These are phyloP conservation scores for Penicillium cataractarum DNA, from an alignment of 495 filamentous ascomycete genomes.

Conservation along the genomic window DNA sequence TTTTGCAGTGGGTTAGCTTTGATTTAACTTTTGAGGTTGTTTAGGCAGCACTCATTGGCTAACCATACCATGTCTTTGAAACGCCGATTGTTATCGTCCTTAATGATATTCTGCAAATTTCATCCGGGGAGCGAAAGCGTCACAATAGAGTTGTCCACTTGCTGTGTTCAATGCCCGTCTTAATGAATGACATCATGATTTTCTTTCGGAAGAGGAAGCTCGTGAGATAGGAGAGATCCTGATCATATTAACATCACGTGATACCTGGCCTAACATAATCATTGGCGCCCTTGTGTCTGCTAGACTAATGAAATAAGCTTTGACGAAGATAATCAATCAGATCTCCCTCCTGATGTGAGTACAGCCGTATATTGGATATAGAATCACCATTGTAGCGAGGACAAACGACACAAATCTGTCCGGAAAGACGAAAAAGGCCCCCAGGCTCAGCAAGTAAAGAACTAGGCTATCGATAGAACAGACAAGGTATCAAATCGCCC, in stretches of 20 bases:
- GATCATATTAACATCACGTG: not conserved
- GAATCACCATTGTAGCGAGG: not conserved
- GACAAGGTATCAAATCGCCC: too few relatives aligned
- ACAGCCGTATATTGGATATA: too few relatives aligned
- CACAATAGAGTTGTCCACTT: not conserved
- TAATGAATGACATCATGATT: constrained; percentile 1
- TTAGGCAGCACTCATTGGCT: constrained; percentile 1
- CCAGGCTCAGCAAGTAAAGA: too few relatives aligned
- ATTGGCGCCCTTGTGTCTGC: not conserved
- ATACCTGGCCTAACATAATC: not conserved
- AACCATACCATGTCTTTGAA: not conserved
- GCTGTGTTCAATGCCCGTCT: not conserved
- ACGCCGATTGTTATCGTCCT: not conserved
- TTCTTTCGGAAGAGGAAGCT: not conserved
- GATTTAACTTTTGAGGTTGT: not conserved
- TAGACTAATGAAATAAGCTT: not conserved
- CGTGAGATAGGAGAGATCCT: not conserved
- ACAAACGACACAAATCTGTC: too few relatives aligned
- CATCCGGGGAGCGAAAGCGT: not conserved
- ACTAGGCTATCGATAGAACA: too few relatives aligned
- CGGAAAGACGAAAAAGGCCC: too few relatives aligned
- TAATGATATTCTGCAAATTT: not conserved
- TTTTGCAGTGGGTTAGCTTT: not conserved
- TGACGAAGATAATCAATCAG: not conserved
- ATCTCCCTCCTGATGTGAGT: too few relatives aligned